These are phyloP conservation scores for Thelonectria discophora DNA, from an alignment of 2,329 filamentous ascomycete genomes.

Conservation along the genomic window DNA sequence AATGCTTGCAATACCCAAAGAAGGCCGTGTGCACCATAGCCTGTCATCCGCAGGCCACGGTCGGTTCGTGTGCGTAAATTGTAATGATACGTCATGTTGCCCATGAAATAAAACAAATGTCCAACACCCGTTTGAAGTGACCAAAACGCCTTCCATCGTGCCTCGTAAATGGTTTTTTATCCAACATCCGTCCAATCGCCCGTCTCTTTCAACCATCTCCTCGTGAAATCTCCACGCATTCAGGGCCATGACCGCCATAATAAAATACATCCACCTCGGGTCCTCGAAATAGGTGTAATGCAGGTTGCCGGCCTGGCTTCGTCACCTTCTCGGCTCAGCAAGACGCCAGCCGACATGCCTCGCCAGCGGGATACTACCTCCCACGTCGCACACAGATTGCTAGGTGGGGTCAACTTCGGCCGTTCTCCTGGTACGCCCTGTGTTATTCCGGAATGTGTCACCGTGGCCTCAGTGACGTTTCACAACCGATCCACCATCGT, in stretches of 20 bases:
- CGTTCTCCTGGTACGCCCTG: not conserved
- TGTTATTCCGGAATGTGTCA: not conserved
- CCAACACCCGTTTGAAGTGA: constrained; percentile 7
- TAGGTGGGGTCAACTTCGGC: not conserved
- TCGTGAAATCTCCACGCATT: not conserved
- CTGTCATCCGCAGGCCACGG: constrained; percentile 7
- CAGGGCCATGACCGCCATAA: constrained; percentile 2
- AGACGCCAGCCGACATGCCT: constrained; percentile 4
- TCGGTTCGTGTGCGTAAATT: constrained; percentile 8
- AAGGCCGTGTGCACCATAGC: constrained; percentile 4
- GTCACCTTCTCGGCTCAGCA: not conserved
- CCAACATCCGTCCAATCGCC: not conserved
- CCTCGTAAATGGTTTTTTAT: constrained; percentile 18
- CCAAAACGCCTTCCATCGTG: constrained; percentile 25
- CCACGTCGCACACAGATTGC: not conserved
- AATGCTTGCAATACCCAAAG: constrained; percentile 8
- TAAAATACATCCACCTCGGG: constrained; percentile 6
- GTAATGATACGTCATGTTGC: constrained; percentile 23
- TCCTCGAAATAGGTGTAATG: constrained; percentile 2
- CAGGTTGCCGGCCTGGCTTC: constrained; percentile 1
- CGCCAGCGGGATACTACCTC: not conserved
- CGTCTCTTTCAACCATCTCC: constrained; percentile 1
- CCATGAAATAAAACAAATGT: constrained; percentile 4
- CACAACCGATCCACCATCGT: constrained; percentile 51
- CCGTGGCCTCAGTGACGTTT: constrained; percentile 40